Evolutionary conservation across 2,329 filamentous ascomycete species (phyloP).

Genomic region (Fusarium setosum): DNA sequence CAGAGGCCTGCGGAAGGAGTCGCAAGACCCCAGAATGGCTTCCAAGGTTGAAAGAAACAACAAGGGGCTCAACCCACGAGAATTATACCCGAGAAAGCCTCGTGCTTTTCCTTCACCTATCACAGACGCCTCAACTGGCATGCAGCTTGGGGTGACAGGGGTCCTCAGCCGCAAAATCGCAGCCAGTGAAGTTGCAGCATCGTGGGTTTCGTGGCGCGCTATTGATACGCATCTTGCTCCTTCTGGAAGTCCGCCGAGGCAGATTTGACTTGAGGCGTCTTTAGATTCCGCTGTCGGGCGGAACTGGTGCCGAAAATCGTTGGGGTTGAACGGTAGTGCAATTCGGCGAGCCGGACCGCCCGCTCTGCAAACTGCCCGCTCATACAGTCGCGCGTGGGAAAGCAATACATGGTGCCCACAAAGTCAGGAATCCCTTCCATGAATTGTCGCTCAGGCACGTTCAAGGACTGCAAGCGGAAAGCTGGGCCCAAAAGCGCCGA

Average conservation of each 20-base stretch:
- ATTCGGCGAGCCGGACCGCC: too few relatives aligned
- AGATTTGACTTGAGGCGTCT: conserved; percentile 7
- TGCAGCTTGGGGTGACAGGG: conserved; percentile 5
- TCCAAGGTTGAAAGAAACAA: conserved; percentile 10
- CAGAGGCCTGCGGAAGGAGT: conserved; percentile 2
- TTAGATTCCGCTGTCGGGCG: not conserved
- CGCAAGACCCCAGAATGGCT: not conserved
- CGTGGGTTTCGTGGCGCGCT: conserved; percentile 25
- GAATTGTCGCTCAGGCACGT: too few relatives aligned
- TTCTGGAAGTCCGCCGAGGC: conserved; percentile 13
- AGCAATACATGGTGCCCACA: too few relatives aligned
- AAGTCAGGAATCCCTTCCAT: too few relatives aligned
- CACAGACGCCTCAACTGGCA: conserved; percentile 13
- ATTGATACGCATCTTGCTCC: conserved; percentile 12
- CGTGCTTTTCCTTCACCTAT: conserved; percentile 21
- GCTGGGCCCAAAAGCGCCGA: too few relatives aligned
- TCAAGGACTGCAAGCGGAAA: too few relatives aligned
- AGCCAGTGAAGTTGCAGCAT: conserved; percentile 16
- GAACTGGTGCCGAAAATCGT: too few relatives aligned
- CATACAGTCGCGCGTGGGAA: too few relatives aligned
- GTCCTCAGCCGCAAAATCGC: conserved; percentile 27
- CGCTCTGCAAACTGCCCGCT: too few relatives aligned
- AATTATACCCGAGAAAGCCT: not conserved
- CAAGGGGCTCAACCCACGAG: not conserved
- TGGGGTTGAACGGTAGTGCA: too few relatives aligned